These are phyloP conservation scores for Diddensiella caesifluorescens DNA, from an alignment of 805 yeast species.

Conservation along the genomic window DNA sequence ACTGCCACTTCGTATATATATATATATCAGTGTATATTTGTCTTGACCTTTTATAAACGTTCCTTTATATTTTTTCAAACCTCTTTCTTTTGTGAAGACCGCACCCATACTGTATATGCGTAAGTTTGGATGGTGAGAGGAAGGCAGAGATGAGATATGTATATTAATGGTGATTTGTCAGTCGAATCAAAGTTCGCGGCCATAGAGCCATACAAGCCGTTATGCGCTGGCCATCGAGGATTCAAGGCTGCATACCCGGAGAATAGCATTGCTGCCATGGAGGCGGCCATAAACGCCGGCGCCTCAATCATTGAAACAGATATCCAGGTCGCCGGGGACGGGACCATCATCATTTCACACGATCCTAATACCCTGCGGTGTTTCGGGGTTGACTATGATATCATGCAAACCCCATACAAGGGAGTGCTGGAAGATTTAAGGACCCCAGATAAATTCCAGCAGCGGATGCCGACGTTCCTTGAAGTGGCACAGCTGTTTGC, in stretches of 20 bases:
- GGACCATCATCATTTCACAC: constrained; percentile 50
- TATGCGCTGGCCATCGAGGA: constrained; percentile 26
- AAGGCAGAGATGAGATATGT: neutral
- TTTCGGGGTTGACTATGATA: constrained; percentile 38
- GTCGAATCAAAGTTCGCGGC: constrained; percentile 2
- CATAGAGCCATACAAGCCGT: constrained; percentile 15
- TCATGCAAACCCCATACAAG: constrained; percentile 35
- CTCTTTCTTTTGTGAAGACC: too few species aligned
- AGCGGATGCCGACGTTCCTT: constrained; percentile 39
- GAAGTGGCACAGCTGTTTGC: constrained; percentile 40
- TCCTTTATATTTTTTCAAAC: too few species aligned
- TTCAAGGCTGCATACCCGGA: constrained; percentile 27
- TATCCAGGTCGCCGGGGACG: constrained; percentile 49
- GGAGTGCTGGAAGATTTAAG: constrained; percentile 37
- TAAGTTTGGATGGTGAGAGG: neutral
- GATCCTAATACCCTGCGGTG: constrained; percentile 47
- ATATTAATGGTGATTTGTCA: neutral
- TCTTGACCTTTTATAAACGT: too few species aligned
- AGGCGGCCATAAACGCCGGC: constrained; percentile 36
- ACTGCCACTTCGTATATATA: too few species aligned
- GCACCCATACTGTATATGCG: neutral
- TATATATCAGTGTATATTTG: too few species aligned
- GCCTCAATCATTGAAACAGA: constrained; percentile 50
- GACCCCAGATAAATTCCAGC: constrained; percentile 31
- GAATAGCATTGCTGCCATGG: constrained; percentile 24